Percentiles rank a stretch among this genome's conserved stretches.
phyloP scores from a whole-genome alignment of 2,329 filamentous ascomycete genomes.

The Pseudocercospora pini-densiflorae region DNA sequence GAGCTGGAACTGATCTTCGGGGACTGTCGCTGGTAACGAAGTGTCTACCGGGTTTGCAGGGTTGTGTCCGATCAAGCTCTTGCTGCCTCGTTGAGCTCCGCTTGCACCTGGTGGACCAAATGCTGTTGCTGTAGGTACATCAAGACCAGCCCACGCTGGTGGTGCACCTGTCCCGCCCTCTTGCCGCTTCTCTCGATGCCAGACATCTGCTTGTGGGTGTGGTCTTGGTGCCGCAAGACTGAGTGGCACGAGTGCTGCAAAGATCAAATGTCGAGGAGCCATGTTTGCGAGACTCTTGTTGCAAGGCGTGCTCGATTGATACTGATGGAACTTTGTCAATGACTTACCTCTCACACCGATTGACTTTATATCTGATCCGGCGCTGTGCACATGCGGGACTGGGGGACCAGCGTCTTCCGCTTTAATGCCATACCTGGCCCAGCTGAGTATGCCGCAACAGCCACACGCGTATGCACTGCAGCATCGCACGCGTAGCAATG shows the following conservation, averaged over 20 bases:
- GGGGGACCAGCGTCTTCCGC: not conserved
- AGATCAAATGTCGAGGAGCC: not conserved
- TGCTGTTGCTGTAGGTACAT: slow-evolving; percentile 16
- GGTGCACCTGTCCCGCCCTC: slow-evolving; percentile 14
- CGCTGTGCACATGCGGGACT: not conserved
- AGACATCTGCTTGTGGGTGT: not conserved
- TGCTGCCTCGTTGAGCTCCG: slow-evolving; percentile 43
- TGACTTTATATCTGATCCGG: not conserved
- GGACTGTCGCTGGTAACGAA: slow-evolving; percentile 39
- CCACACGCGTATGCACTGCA: not conserved
- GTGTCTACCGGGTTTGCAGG: slow-evolving; percentile 39
- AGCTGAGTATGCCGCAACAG: not conserved
- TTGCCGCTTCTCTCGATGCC: slow-evolving; percentile 10
- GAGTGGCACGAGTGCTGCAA: slow-evolving; percentile 11
- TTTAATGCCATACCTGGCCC: not conserved
- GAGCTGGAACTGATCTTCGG: slow-evolving; percentile 43
- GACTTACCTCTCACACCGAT: not conserved
- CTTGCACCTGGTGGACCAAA: slow-evolving; percentile 40
- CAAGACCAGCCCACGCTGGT: slow-evolving; percentile 26
- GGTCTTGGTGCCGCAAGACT: not conserved
- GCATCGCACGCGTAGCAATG: not conserved
- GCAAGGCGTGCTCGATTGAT: not conserved
- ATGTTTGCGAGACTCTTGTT: not conserved
- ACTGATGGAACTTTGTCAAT: not conserved
- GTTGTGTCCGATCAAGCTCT: slow-evolving; percentile 41